A percentile compares a stretch with the other conserved stretches of the same genome.
Evolutionary conservation across 768 basidiomycete genomes (phyloP).

Genomic region (Leccinum rimulosum): DNA sequence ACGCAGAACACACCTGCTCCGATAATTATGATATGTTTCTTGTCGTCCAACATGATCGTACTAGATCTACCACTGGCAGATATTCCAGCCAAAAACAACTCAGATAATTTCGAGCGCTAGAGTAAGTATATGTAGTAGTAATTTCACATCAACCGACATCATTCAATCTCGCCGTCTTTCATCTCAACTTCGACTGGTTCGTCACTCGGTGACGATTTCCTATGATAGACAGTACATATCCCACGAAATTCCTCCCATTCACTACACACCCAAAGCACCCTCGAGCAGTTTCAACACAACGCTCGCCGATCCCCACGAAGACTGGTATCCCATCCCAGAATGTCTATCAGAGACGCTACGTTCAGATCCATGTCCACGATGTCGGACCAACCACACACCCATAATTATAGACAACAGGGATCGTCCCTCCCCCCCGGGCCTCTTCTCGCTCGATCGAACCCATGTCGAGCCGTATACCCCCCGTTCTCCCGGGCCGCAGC

Average conservation of each 20-base stretch:
- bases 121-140: background rate
- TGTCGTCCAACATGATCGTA: slow-evolving; percentile 14
- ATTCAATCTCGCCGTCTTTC: too few species aligned
- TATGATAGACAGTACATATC: too few species aligned
- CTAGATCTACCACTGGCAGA: background rate
- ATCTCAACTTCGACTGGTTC: too few species aligned
- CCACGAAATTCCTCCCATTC: too few species aligned
- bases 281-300: slow-evolving; percentile 48
- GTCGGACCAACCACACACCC: slow-evolving; percentile 41
- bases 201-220: too few species aligned
- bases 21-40: slow-evolving; percentile 35
- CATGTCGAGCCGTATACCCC: slow-evolving; percentile 60
- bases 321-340: slow-evolving; percentile 60
- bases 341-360: slow-evolving; percentile 39
- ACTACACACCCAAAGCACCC: slow-evolving; percentile 39
- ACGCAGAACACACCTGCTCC: slow-evolving; percentile 36
- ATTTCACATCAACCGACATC: too few species aligned
- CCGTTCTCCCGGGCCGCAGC: slow-evolving; percentile 62
- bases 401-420: slow-evolving; percentile 63
- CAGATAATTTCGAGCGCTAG: background rate
- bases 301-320: slow-evolving; percentile 63
- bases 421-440: slow-evolving; percentile 39
- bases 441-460: slow-evolving; percentile 37
- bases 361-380: background rate
- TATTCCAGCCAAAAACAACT: background rate